Evolutionary conservation across 169 alveolate species (phyloP), one percentile per base, ranked within the genome.

Genomic region (Babesia divergens): DNA sequence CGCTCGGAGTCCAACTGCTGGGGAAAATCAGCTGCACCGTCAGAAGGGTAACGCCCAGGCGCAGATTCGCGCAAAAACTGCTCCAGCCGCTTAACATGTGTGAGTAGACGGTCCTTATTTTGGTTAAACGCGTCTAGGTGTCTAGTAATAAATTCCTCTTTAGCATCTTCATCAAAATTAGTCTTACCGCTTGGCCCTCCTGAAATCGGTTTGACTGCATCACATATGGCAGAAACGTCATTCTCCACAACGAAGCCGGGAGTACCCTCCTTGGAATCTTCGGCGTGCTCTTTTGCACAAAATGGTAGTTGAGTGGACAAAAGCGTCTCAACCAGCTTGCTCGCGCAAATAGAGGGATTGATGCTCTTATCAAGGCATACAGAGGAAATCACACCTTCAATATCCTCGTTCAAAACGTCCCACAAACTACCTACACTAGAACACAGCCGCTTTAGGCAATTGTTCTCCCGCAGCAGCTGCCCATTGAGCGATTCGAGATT

Each of bases 121-220:
- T 52, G 44, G 31, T 76, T 54, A 53, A 76, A 76, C 28, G 71
- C 58, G 18, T 55, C 67, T 31, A 76, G 24, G 28, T 76, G 65
- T 22, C 38, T n/a, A 5, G 28, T 14, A 34, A 66, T 13, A 26
- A 31, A 65, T 2, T 16, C 47, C 11, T 16, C 47, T 16, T 40
- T 40, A 40, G 47, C 47, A 40, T 40, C 47, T 16, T 11, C 20
- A 16, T 16, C 47, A 40, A n/a, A n/a, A n/a, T n/a, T n/a, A n/a
- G n/a, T n/a, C n/a, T n/a, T n/a, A n/a, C n/a, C n/a, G n/a, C n/a
- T n/a, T n/a, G n/a, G n/a, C n/a, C n/a, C n/a, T n/a, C n/a, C n/a
- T n/a, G n/a, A n/a, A n/a, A n/a, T n/a, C n/a, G n/a, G n/a, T n/a
- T n/a, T n/a, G n/a, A n/a, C n/a, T n/a, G n/a, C n/a, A n/a, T n/a